Percentiles rank a stretch among this genome's conserved stretches.
phyloP scores from a whole-genome alignment of 2,329 filamentous ascomycete species.

The Teratosphaeria viscida region DNA sequence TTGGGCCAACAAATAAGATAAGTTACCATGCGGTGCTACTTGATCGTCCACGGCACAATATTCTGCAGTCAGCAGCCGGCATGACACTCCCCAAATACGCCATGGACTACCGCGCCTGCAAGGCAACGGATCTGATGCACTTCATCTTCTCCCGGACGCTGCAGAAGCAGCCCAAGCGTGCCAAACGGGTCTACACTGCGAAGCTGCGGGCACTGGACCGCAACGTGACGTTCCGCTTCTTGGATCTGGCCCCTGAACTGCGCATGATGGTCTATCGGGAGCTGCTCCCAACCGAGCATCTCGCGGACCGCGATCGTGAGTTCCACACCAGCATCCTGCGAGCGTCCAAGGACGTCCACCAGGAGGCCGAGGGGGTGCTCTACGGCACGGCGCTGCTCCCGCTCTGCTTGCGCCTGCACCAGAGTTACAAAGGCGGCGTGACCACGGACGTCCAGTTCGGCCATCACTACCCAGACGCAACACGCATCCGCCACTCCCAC shows the following conservation, averaged over 20 bases:
- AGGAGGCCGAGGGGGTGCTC: background rate
- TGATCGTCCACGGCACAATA: background rate
- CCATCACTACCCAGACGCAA: too few relatives aligned
- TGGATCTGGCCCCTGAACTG: conserved; percentile 7
- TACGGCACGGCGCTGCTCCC: background rate
- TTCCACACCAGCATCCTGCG: background rate
- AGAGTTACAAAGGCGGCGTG: background rate
- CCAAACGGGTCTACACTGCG: background rate
- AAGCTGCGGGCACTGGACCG: background rate
- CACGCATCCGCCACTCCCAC: too few relatives aligned
- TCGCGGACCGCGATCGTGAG: background rate
- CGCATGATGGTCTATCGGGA: conserved; percentile 7
- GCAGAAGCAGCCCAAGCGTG: background rate
- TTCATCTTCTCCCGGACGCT: background rate
- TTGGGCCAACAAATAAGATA: too few relatives aligned
- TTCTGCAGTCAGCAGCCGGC: background rate
- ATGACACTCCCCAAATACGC: background rate
- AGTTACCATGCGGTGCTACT: too few relatives aligned
- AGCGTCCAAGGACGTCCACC: background rate
- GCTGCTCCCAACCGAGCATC: background rate
- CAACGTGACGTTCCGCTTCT: conserved; percentile 3
- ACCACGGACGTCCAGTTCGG: too few relatives aligned
- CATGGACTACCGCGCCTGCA: background rate
- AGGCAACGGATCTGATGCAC: background rate
- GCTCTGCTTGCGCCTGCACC: background rate